Evolutionary conservation across 1,284 basidiomycete species (phyloP).

Genomic region (Salmacisia buchloeana): DNA sequence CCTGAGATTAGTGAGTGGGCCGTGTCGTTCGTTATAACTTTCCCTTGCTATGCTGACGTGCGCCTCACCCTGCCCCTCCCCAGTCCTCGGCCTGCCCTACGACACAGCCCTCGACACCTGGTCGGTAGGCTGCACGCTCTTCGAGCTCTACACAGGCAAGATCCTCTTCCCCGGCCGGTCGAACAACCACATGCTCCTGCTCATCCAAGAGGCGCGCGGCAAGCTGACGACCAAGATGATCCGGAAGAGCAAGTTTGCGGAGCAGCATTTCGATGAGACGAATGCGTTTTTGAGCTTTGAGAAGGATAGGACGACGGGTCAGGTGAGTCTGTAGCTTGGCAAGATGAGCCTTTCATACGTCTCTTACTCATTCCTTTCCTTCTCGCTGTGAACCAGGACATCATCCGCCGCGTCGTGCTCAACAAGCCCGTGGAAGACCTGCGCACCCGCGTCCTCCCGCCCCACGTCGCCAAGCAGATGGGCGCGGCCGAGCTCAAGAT

Average conservation of each 20-base stretch:
- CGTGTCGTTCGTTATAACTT: not conserved
- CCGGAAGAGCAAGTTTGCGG: constrained; percentile 85
- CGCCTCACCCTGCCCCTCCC: too few species aligned
- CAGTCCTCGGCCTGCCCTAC: constrained; percentile 90
- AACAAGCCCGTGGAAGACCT: constrained; percentile 79
- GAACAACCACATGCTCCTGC: constrained; percentile 89
- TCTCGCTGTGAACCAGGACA: constrained; percentile 58
- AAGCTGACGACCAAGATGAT: constrained; percentile 89
- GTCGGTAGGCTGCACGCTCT: constrained; percentile 96
- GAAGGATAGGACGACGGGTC: constrained; percentile 36
- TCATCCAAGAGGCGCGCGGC: constrained; percentile 80
- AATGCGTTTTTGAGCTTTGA: constrained; percentile 51
- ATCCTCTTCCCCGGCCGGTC: constrained; percentile 93
- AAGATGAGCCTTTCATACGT: not conserved
- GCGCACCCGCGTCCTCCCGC: constrained; percentile 72
- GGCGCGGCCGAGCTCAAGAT: constrained; percentile 82
- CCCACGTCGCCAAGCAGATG: constrained; percentile 64
- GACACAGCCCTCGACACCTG: constrained; percentile 91
- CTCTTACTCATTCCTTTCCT: constrained; percentile 47
- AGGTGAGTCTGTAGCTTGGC: constrained; percentile 14
- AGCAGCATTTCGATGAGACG: constrained; percentile 88
- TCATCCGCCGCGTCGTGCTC: constrained; percentile 72
- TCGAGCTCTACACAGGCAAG: constrained; percentile 96
- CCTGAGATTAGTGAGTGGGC: constrained; percentile 83
- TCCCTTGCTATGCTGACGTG: too few species aligned